phyloP scores from a whole-genome alignment of 2,329 filamentous ascomycete species.

The Pyrenophora tritici-repentis region DNA sequence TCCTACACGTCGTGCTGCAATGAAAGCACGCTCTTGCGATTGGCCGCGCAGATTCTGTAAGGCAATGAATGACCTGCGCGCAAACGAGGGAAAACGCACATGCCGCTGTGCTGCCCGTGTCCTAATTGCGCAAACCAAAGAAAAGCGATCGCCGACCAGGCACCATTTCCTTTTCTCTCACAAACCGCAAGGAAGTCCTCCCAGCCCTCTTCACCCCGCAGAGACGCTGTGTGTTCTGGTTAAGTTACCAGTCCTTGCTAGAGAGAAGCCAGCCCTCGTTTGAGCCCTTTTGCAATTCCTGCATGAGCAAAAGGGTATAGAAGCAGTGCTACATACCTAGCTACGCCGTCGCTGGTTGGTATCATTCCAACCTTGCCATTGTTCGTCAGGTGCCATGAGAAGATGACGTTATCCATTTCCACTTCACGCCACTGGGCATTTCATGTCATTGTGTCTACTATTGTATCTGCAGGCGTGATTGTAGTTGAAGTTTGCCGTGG shows the following conservation, averaged over 20 bases:
- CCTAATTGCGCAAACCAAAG: not conserved
- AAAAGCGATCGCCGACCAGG: constrained; percentile 7
- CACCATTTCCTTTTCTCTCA: constrained; percentile 22
- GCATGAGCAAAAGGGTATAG: constrained; percentile 42
- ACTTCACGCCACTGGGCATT: too few species aligned
- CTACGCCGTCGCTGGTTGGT: too few species aligned
- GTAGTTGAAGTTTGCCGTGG: too few species aligned
- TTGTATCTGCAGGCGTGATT: too few species aligned
- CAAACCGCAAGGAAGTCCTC: constrained; percentile 41
- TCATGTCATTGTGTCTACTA: too few species aligned
- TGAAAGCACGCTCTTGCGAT: constrained; percentile 24
- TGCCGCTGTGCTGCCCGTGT: constrained; percentile 2
- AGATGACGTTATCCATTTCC: not conserved
- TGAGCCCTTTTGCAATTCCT: constrained; percentile 43
- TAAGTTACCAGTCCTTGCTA: constrained; percentile 41
- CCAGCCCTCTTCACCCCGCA: constrained; percentile 34
- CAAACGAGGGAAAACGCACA: constrained; percentile 7
- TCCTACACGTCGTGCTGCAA: constrained; percentile 17
- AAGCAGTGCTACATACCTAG: constrained; percentile 34
- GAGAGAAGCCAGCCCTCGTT: constrained; percentile 44
- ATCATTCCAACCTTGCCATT: not conserved
- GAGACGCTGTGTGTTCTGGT: constrained; percentile 43
- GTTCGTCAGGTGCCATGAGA: too few species aligned
- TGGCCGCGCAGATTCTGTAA: constrained; percentile 23
- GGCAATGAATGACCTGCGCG: constrained; percentile 16